Base-by-base conservation (phyloP, 2,329 filamentous ascomycete genomes). In the Talaromyces sp. region DNA sequence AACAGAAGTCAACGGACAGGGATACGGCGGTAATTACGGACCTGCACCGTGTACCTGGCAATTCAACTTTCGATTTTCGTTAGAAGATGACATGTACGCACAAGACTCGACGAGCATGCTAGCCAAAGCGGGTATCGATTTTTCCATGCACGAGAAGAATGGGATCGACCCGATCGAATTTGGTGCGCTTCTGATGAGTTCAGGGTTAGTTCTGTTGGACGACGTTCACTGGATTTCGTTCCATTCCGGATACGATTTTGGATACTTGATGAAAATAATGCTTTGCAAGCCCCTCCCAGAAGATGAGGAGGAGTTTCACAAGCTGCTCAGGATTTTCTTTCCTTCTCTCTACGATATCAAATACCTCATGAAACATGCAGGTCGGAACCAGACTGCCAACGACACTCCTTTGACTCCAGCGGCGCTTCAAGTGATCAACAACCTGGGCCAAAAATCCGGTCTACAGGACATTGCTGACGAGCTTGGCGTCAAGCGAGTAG, bases 201-300 rank as follows among this genome's bases (percentile, higher is more conserved):
- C 95, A 1, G 95, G 95, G 8, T 84, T 99, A 52, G 92, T 96
- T 12, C 89, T 95, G 70, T 87, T 91, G 67, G 88, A 95, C 42
- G 88, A 96, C 63, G 90, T 97, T 61, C 89, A 92, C 74, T 99
- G 95, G 95, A 91, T 99, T 67, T 96, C 92, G 3, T 98, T 98
- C 79, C 95, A 99, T 76, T 95, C 92, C 31, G 95, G 93, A 65
- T 99, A 99, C 77, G 95, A 99, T 79, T 98, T 99, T 77, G 95
- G 93, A 56, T 98, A 98, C 72, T 82, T 99, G 54, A 93, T 96
- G 72, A 99, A 99, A 79, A 87, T 97, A 63, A 88, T 99, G 75
- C 88, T 91, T 63, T 90, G 90, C 77, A 85, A 88, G 67, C 86
- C 89, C 50, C 82, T 99, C 7, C 95, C 95, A 0, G 90, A 92